phyloP scores from a whole-genome alignment of 2,329 filamentous ascomycete genomes.

The Pyricularia pennisetigena region DNA sequence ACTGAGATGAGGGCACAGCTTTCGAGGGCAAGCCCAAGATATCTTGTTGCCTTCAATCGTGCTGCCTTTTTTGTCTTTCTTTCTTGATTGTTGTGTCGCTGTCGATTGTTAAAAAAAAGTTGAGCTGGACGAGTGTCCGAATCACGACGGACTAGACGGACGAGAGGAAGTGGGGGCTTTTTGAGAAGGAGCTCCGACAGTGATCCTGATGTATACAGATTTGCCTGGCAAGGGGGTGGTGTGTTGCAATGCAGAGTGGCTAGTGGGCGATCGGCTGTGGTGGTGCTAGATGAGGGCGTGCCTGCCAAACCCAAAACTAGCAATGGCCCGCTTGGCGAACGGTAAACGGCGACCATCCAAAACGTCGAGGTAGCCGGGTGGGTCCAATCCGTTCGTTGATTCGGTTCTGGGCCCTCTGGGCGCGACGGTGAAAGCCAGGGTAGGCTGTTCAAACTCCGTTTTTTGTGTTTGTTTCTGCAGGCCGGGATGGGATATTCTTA shows the following conservation, averaged over 20 bases:
- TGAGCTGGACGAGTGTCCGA: neutral
- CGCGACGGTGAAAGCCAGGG: neutral
- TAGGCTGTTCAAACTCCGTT: neutral
- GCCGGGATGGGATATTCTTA: neutral
- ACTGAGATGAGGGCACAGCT: neutral
- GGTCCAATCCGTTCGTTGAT: neutral
- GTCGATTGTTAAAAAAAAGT: neutral
- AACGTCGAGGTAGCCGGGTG: neutral
- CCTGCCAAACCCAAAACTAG: neutral
- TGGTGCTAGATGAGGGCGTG: neutral
- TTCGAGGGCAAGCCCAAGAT: neutral
- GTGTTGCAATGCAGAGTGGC: neutral
- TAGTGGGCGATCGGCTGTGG: neutral
- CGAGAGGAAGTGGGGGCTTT: neutral
- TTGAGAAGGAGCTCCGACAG: neutral
- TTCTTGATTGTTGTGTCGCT: too few relatives aligned
- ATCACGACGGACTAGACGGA: neutral
- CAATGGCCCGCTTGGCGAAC: neutral
- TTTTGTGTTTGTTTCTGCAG: neutral
- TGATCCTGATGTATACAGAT: neutral
- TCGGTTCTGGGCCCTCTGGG: neutral
- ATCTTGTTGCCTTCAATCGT: neutral
- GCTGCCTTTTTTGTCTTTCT: too few relatives aligned
- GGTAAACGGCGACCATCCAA: neutral
- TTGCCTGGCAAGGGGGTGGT: neutral